A percentile compares a stretch with the other conserved stretches of the same genome.
Conservation (phyloP, 345 rosid species). For the Combretum micranthum region DNA sequence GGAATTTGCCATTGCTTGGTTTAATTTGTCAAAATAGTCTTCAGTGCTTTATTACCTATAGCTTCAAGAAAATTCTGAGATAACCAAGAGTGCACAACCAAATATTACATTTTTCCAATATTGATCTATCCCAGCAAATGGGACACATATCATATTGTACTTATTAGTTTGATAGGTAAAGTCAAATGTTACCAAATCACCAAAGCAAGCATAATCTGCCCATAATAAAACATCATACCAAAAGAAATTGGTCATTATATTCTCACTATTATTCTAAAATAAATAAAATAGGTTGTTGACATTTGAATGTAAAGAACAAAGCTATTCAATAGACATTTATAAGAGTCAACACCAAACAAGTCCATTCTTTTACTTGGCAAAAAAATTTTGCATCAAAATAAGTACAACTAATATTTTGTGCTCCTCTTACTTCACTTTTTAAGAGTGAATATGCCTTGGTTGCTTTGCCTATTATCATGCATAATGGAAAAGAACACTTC, state of each 20-base stretch:
- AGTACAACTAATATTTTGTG: neutral
- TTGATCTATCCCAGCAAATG: slow-evolving; percentile 8
- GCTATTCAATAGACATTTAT: slow-evolving; percentile 4
- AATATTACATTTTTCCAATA: slow-evolving; percentile 3
- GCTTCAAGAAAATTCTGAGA: too few relatives aligned
- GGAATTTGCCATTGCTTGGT: too few relatives aligned
- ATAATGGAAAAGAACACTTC: too few relatives aligned
- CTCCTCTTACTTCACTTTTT: neutral
- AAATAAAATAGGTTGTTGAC: slow-evolving; percentile 1
- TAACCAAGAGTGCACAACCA: slow-evolving; percentile 8
- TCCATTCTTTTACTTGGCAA: neutral
- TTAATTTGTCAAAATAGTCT: too few relatives aligned
- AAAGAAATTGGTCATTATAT: slow-evolving; percentile 9
- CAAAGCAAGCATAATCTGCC: slow-evolving; percentile 6
- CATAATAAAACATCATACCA: slow-evolving; percentile 4
- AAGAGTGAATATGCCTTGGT: neutral
- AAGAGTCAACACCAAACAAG: neutral
- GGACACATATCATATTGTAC: slow-evolving; percentile 6
- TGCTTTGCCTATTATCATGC: neutral
- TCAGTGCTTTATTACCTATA: too few relatives aligned
- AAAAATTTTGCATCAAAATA: slow-evolving; percentile 1
- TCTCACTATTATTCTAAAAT: slow-evolving; percentile 4
- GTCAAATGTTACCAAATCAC: slow-evolving; percentile 5
- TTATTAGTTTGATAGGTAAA: slow-evolving; percentile 5
- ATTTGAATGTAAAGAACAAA: neutral